Base-by-base conservation (phyloP, 495 filamentous ascomycete genomes). In the Aspergillus indologenus region DNA sequence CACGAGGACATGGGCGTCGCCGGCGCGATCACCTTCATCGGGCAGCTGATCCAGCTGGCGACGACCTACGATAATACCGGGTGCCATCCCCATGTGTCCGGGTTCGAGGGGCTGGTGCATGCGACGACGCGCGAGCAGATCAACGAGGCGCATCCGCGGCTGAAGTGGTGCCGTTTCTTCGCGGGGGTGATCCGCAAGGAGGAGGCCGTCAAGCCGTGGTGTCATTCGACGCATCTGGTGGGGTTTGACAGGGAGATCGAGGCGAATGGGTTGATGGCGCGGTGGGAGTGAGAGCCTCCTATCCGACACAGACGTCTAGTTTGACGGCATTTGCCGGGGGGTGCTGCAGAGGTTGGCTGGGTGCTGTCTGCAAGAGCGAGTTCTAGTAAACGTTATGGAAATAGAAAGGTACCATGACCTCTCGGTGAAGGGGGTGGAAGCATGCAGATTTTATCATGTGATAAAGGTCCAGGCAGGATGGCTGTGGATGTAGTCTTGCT, bases 41-140 rank as follows among this genome's bases (percentile, higher is more conserved):
- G 85, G 0, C 79, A 84, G 65, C 61, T 92, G n/a, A 80, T 90
- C 44, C 89, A 91, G 73, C 71, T 92, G 29, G 87, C 89, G 0
- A 94, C 90, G 0, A 77, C 89, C 1, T 86, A 88, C 62, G 79
- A 90, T 59, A 91, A 92, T 66, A 62, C 54, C 2, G 63, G 65
- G 2, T 2, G 53, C 5, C 66, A 71, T 42, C 64, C 68, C 6
- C 63, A 64, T 45, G 59, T 68, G 1, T 53, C 53, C 26, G 22
- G 61, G 8, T 66, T 64, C 34, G 59, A 47, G 11, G 23, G 57
- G 40, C 1, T 68, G n/a, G 53, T 69, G 9, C 67, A 69, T 24
- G 45, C 61, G 2, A 40, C 49, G 0, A 67, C 62, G 0, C 61
- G 63, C 3, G 31, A 52, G 9, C 19, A 62, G 49, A 58, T 70